Evolutionary conservation across 2,329 filamentous ascomycete genomes (phyloP), one percentile per base, ranked within the genome.

Genomic region (Penicillium sp.): DNA sequence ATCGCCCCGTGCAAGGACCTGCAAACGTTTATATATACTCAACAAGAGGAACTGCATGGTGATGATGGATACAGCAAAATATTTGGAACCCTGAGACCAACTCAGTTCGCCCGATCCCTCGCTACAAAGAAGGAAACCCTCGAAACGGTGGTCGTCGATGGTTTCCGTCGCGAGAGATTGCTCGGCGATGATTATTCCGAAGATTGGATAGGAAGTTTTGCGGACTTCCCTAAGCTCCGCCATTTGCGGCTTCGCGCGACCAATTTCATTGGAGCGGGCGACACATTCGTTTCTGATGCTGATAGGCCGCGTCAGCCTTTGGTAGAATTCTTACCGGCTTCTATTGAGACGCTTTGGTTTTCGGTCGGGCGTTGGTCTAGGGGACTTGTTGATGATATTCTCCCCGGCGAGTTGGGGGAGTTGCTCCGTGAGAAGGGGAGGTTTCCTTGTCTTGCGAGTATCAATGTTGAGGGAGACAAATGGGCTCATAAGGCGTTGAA

Each of bases 1-100:
- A 48, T 48, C 19, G 29, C 46, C 5, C 46, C 46, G 6, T 48
- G 46, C 46, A n/a, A 16, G 19, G 39, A 48, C 39, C 33, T 48
- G 9, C 8, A 26, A 37, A 19, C 19, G 16, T 48, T 48, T 24
- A 37, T 21, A 6, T 37, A 37, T 24, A 48, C 46, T 16, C 16
- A 37, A 7, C 31, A 37, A 21, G 33, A 37, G 10, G 31, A 33
- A 14, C 6, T 8, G 4, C 4, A 8, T 14, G 13, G 10, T 33
- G 31, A 33, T 11, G 31, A 5, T 9, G 14, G 31, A 5, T 33
- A 33, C 14, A 10, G 31, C 14, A 4, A 13, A 9, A 33, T 4
- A 33, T 33, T 33, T 11, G 31, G 31, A n/a, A 13, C 5, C 14
- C 31, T 33, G 7, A 8, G 4, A 8, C 31, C 31, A 14, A 33